These are phyloP conservation scores for Thecaphora thlaspeos DNA, from an alignment of 1,284 basidiomycete species.

Conservation along the genomic window DNA sequence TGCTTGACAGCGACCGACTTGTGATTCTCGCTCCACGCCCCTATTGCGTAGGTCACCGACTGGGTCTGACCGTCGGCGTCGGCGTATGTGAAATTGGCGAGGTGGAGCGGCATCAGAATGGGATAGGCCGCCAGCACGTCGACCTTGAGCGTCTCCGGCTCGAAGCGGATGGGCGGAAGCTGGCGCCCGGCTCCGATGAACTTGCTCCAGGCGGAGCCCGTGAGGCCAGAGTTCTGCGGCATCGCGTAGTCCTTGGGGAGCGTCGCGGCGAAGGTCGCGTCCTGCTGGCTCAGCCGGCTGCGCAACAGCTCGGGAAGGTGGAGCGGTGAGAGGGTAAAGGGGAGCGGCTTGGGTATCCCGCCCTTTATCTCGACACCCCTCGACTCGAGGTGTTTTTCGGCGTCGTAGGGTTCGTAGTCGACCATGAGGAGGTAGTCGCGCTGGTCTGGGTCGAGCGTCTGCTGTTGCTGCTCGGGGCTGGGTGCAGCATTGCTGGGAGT, in stretches of 20 bases:
- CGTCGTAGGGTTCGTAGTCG: constrained; percentile 27
- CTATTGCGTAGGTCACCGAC: constrained; percentile 19
- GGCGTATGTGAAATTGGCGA: constrained; percentile 24
- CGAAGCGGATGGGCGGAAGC: constrained; percentile 19
- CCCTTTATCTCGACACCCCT: constrained; percentile 19
- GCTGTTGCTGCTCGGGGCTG: not conserved
- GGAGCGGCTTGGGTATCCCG: constrained; percentile 22
- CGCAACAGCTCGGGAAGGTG: constrained; percentile 25
- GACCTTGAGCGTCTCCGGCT: constrained; percentile 24
- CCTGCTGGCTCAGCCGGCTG: constrained; percentile 15
- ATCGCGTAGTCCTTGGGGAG: not conserved
- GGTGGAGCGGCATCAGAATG: constrained; percentile 29
- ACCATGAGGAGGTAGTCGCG: constrained; percentile 24
- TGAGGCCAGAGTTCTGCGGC: constrained; percentile 7
- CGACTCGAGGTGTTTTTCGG: constrained; percentile 5
- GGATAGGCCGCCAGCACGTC: constrained; percentile 32
- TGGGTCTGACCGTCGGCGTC: constrained; percentile 8
- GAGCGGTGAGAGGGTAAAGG: constrained; percentile 35
- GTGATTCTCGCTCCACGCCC: constrained; percentile 2
- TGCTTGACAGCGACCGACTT: no score
- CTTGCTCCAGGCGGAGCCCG: not conserved
- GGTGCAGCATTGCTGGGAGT: constrained; percentile 8
- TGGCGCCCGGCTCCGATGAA: constrained; percentile 12
- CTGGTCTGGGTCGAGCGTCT: not conserved
- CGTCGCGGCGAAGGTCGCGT: constrained; percentile 11